Base-by-base conservation (phyloP, 2,329 filamentous ascomycete genomes). In the Cladosporium velox region DNA sequence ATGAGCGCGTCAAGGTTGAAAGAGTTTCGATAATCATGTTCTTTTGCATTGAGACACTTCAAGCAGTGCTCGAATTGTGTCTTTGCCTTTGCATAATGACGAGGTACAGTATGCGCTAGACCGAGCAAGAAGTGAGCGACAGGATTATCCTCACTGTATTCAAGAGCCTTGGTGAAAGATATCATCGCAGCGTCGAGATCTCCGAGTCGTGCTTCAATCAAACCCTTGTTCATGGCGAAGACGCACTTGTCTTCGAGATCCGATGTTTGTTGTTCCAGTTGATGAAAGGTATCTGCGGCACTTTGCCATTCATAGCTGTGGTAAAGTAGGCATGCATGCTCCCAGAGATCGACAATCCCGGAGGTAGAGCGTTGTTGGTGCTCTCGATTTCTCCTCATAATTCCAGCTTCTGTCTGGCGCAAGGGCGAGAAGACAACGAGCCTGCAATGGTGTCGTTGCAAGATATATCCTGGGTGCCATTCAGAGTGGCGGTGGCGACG, bases 301-400 rank as follows among this genome's bases (percentile, higher is more conserved):
- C 68, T 68, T 57, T 74, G 69, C 73, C 74, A 77, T 55, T 77
- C 76, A 65, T 71, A 75, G 49, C 66, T 69, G 47, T 76, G 68
- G 66, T 74, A 76, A 1, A 78, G 70, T 5, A 72, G 67, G 14
- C 68, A 68, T 15, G 74, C 75, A 51, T 77, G 75, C 52, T 77
- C 73, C 76, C 76, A 77, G n/a, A 76, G 51, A 69, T 75, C 71
- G 52, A 73, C 58, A 3, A 70, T 68, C 28, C 70, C 24, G 11
- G 49, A 49, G 11, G 58, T 24, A 12, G 49, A 61, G 8, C 51
- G 8, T 28, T 34, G 34, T 35, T 14, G 35, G 26, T 57, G 65
- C 30, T 58, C 35, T 49, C 26, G 38, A 28, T 38, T 15, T 32
- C n/a, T 59, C 3, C n/a, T 52, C 47, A 41, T 62, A 10, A 47